Percentiles rank a stretch among this genome's conserved stretches.
phyloP scores from a whole-genome alignment of 2,329 filamentous ascomycete species.

The Calonectria pseudoreteaudii region DNA sequence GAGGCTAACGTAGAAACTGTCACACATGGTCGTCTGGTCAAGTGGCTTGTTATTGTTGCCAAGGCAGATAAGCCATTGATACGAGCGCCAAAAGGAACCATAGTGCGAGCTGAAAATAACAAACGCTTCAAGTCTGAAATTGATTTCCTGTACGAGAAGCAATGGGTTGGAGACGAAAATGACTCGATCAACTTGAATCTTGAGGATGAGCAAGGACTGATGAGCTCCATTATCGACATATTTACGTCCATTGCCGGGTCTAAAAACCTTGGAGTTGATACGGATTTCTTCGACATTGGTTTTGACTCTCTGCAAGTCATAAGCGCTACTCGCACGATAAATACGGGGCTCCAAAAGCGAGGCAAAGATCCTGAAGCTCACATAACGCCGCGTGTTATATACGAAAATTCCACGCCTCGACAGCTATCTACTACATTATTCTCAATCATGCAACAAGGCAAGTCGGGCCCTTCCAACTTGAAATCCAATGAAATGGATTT shows the following conservation, averaged over 20 bases:
- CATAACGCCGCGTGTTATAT: neutral
- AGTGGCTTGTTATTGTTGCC: neutral
- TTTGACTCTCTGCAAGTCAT: conserved; percentile 10
- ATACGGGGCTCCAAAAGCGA: neutral
- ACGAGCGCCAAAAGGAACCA: conserved; percentile 7
- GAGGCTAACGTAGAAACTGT: neutral
- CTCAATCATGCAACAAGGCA: neutral
- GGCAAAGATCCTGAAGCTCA: neutral
- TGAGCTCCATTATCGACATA: neutral
- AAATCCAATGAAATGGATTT: neutral
- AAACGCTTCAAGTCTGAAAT: conserved; percentile 5
- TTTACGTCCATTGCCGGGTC: neutral
- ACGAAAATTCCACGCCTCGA: conserved; percentile 1
- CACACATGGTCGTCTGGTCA: neutral
- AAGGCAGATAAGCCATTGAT: neutral
- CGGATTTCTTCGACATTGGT: neutral
- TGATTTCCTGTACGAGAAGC: neutral
- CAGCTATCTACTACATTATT: neutral
- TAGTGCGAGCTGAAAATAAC: neutral
- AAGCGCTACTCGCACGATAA: neutral
- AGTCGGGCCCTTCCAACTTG: neutral
- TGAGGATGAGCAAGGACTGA: neutral
- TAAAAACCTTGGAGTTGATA: neutral
- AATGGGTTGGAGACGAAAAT: neutral
- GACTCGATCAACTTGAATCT: neutral